A percentile compares a stretch with the other conserved stretches of the same genome.
Evolutionary conservation across 1,284 basidiomycete genomes (phyloP).

Genomic region (Sporisorium graminicola): DNA sequence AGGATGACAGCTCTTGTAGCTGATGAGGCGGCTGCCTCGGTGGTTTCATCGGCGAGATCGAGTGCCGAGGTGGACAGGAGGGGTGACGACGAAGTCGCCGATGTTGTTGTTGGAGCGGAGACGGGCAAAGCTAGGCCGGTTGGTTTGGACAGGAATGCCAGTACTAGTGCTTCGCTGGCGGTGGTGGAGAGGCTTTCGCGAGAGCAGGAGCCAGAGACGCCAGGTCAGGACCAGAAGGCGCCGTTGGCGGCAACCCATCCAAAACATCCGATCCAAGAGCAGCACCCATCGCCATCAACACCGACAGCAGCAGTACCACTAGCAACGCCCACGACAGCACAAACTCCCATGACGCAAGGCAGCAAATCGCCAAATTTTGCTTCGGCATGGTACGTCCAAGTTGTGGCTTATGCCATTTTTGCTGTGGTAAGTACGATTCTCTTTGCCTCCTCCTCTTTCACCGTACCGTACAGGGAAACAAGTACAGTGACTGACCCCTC

Average conservation of each 20-base stretch:
- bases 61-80: conserved; percentile 8
- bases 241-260: not conserved
- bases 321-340: not conserved
- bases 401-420: conserved; percentile 38
- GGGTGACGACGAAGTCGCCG: not conserved
- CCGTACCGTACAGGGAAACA: too few species aligned
- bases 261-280: not conserved
- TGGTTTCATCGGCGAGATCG: conserved; percentile 15
- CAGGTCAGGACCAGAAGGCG: conserved; percentile 1
- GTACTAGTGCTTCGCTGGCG: conserved; percentile 14
- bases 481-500: not conserved
- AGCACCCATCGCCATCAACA: not conserved
- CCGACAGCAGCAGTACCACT: not conserved
- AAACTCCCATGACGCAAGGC: not conserved
- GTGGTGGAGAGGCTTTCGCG: conserved; percentile 17
- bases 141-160: not conserved
- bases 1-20: conserved; percentile 49
- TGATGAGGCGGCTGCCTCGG: not conserved
- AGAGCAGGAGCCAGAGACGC: conserved; percentile 1
- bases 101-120: not conserved
- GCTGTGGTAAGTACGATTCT: conserved; percentile 12
- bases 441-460: not conserved
- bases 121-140: conserved; percentile 1
- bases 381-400: conserved; percentile 41
- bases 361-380: conserved; percentile 37